These are phyloP conservation scores for Podila epicladia DNA, from an alignment of 192 early-diverging fungal genomes.

Conservation along the genomic window DNA sequence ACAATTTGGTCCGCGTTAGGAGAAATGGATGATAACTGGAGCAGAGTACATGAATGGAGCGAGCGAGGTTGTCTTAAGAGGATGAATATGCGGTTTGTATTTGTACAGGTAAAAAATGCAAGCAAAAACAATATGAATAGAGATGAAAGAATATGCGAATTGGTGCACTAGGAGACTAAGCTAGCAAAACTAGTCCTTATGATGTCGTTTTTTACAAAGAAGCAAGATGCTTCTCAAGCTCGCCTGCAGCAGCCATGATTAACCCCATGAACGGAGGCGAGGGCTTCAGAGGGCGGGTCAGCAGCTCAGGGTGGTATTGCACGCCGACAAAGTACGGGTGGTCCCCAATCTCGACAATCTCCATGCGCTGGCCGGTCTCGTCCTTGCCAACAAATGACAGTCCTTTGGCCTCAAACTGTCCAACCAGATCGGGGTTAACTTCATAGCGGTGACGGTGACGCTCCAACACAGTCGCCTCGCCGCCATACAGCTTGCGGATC, in stretches of 20 bases:
- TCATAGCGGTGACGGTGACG: conserved; percentile 97
- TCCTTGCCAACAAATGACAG: conserved; percentile 91
- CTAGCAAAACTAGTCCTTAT: neutral
- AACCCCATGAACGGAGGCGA: conserved; percentile 93
- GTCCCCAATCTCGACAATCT: conserved; percentile 84
- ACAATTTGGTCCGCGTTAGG: too few relatives aligned
- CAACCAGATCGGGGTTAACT: conserved; percentile 89
- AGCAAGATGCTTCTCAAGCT: conserved; percentile 26
- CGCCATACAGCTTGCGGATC: conserved; percentile 79
- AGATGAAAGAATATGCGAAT: too few relatives aligned
- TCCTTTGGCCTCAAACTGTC: conserved; percentile 80
- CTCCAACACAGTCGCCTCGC: conserved; percentile 63
- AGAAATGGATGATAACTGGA: too few relatives aligned
- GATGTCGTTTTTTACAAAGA: conserved; percentile 12
- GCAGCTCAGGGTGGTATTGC: conserved; percentile 98
- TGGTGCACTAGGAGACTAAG: neutral
- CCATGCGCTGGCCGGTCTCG: conserved; percentile 96
- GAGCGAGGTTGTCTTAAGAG: too few relatives aligned
- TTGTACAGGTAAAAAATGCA: too few relatives aligned
- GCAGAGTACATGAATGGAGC: too few relatives aligned
- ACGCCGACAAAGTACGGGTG: conserved; percentile 97
- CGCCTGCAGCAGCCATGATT: conserved; percentile 83
- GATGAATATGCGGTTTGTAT: too few relatives aligned
- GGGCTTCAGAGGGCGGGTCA: conserved; percentile 92
- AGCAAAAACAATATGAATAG: too few relatives aligned